These are phyloP conservation scores for Prunus campanulata DNA, from an alignment of 306 rosid genomes.

Conservation along the genomic window DNA sequence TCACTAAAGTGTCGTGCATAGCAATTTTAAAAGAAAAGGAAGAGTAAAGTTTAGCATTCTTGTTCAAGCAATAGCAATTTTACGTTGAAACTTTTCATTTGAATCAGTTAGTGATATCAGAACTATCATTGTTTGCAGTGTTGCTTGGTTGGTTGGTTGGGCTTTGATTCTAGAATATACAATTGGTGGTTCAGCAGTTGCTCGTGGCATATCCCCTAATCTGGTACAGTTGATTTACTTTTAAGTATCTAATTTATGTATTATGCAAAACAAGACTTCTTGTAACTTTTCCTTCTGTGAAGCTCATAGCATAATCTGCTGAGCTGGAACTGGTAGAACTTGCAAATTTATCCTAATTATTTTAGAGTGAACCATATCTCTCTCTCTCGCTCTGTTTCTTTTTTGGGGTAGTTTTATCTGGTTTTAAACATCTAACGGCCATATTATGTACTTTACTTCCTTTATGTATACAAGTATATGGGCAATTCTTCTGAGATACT, in stretches of 20 bases:
- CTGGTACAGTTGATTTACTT: constrained; percentile 40
- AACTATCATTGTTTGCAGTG: constrained; percentile 44
- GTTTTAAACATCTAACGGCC: not conserved
- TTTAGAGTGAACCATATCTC: not conserved
- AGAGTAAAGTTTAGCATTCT: not conserved
- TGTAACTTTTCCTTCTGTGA: constrained; percentile 10
- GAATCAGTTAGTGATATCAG: constrained; percentile 1
- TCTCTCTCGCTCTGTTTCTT: not conserved
- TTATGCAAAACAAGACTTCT: not conserved
- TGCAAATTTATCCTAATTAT: not conserved
- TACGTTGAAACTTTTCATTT: not conserved
- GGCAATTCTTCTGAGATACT: not conserved
- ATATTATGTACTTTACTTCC: not conserved
- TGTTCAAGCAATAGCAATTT: not conserved
- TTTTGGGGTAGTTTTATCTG: not conserved
- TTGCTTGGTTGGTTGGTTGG: constrained; percentile 98
- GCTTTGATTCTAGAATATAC: constrained; percentile 84
- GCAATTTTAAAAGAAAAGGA: not conserved
- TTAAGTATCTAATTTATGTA: no score
- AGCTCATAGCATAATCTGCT: constrained; percentile 6
- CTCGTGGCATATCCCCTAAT: constrained; percentile 93
- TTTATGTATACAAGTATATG: not conserved
- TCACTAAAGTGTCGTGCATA: not conserved
- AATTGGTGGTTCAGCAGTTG: constrained; percentile 82
- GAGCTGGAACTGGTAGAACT: constrained; percentile 2